phyloP scores from a whole-genome alignment of 148 eudicot genomes.

The Chenopodium album region DNA sequence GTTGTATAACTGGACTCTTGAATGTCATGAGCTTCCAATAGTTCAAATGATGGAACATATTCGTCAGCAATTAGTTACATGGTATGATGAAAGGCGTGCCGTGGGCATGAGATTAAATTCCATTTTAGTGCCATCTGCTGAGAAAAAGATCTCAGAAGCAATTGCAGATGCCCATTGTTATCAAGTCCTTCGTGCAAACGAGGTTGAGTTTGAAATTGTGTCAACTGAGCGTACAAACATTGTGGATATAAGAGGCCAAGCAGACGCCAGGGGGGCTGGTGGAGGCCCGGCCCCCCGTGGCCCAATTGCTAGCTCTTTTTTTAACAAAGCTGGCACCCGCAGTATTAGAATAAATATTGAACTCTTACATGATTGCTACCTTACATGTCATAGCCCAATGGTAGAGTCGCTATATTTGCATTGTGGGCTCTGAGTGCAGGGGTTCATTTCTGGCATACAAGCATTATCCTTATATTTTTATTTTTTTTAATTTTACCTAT shows the following conservation, averaged over 20 bases:
- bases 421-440: too few relatives aligned
- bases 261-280: too few relatives aligned
- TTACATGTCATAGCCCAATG: too few relatives aligned
- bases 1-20: constrained; percentile 84
- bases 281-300: too few relatives aligned
- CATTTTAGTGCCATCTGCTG: constrained; percentile 89
- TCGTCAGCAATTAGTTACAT: constrained; percentile 59
- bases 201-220: constrained; percentile 95
- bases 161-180: constrained; percentile 84
- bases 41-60: constrained; percentile 96
- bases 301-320: too few relatives aligned
- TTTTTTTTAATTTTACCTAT: too few relatives aligned
- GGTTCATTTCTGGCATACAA: too few relatives aligned
- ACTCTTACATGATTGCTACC: too few relatives aligned
- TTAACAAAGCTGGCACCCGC: too few relatives aligned
- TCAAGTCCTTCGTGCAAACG: constrained; percentile 95
- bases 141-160: constrained; percentile 77
- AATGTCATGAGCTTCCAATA: constrained; percentile 92
- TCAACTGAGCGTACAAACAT: constrained; percentile 96
- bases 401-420: too few relatives aligned
- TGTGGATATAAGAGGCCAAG: constrained; percentile 51
- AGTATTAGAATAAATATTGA: too few relatives aligned
- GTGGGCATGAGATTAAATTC: constrained; percentile 61
- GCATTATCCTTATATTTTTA: too few relatives aligned
- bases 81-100: constrained; percentile 66